These are phyloP conservation scores for Komagataella kurtzmanii DNA, from an alignment of 805 yeast species.

Conservation along the genomic window DNA sequence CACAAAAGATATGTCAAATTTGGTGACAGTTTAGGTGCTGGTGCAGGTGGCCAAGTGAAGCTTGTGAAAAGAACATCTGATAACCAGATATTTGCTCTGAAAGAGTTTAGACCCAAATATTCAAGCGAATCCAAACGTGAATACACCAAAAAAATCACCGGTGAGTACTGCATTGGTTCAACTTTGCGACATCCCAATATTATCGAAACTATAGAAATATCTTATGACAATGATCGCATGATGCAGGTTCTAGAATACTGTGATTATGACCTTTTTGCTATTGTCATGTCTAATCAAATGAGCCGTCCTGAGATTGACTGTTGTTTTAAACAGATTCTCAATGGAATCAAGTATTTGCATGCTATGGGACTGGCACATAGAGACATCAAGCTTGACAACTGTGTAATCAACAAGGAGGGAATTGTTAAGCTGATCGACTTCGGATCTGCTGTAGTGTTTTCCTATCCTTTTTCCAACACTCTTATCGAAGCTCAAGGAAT, in stretches of 20 bases:
- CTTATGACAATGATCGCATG: constrained; percentile 76
- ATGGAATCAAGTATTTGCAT: constrained; percentile 74
- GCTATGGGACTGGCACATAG: constrained; percentile 81
- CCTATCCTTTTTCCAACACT: constrained; percentile 69
- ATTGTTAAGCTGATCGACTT: constrained; percentile 86
- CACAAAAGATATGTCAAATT: constrained; percentile 68
- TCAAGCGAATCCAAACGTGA: constrained; percentile 68
- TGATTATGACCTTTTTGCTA: constrained; percentile 85
- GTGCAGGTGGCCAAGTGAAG: constrained; percentile 88
- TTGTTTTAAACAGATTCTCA: constrained; percentile 77
- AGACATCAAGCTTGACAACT: constrained; percentile 84
- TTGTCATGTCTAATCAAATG: constrained; percentile 91
- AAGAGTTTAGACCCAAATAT: constrained; percentile 75
- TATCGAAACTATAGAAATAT: constrained; percentile 82
- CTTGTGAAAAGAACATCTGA: constrained; percentile 58
- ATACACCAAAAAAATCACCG: constrained; percentile 83
- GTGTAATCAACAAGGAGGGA: constrained; percentile 74
- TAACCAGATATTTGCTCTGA: constrained; percentile 72
- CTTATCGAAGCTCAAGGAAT: constrained; percentile 71
- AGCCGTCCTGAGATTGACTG: constrained; percentile 65
- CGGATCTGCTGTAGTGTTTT: constrained; percentile 86
- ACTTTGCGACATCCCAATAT: constrained; percentile 83
- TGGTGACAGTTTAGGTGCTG: constrained; percentile 84
- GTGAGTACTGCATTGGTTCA: constrained; percentile 89
- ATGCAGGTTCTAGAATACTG: constrained; percentile 93